Evolutionary conservation across 495 filamentous ascomycete genomes (phyloP).

Genomic region (Astrocystis sublimbata): DNA sequence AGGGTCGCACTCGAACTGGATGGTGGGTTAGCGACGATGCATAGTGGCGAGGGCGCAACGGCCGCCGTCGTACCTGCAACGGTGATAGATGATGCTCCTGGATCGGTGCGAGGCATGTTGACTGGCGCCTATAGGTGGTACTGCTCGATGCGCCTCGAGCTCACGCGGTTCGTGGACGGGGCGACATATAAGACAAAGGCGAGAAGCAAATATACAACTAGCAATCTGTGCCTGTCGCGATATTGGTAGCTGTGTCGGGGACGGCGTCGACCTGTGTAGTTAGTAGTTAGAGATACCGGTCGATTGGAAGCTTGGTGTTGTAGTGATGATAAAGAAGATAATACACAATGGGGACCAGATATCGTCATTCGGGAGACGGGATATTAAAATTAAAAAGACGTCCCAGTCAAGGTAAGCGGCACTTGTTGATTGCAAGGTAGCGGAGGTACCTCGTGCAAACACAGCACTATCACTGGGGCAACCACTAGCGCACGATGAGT

Average conservation of each 20-base stretch:
- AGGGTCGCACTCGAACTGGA: slow-evolving; percentile 86
- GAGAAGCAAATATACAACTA: background rate
- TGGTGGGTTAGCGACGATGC: slow-evolving; percentile 17
- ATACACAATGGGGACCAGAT: background rate
- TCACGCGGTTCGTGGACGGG: slow-evolving; percentile 11
- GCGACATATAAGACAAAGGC: slow-evolving; percentile 22
- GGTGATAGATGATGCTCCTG: slow-evolving; percentile 44
- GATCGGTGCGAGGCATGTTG: slow-evolving; percentile 37
- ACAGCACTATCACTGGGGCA: slow-evolving; percentile 4
- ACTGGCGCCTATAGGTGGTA: slow-evolving; percentile 4
- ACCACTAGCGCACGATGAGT: background rate
- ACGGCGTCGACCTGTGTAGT: background rate
- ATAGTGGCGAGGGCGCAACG: slow-evolving; percentile 45
- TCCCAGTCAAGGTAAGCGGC: background rate
- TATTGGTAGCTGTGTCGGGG: background rate
- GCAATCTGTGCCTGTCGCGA: background rate
- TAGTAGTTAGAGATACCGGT: background rate
- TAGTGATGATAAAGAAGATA: slow-evolving; percentile 7
- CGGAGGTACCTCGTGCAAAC: no score
- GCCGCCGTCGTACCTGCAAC: slow-evolving; percentile 33
- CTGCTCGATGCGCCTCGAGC: slow-evolving; percentile 6
- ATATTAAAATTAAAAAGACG: background rate
- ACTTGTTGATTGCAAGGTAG: slow-evolving; percentile 19
- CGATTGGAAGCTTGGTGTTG: background rate
- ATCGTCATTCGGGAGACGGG: slow-evolving; percentile 10